These are phyloP conservation scores for Corymbia calophylla DNA, from an alignment of 441 rosid genomes.

Conservation along the genomic window DNA sequence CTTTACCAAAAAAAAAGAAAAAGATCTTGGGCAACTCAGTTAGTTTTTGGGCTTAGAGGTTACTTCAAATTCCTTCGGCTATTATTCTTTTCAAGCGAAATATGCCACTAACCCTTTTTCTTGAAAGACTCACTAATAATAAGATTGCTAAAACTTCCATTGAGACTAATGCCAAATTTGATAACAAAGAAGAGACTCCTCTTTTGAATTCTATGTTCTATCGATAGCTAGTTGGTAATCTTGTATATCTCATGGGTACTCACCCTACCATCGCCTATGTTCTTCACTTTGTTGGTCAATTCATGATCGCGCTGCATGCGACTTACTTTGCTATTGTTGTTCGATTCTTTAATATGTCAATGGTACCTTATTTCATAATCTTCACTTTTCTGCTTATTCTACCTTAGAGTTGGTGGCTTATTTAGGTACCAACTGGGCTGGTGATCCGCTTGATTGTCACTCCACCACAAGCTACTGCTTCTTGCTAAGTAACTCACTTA, in stretches of 20 bases:
- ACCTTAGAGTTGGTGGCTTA: not conserved
- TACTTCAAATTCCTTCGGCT: not conserved
- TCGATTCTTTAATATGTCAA: not conserved
- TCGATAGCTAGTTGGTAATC: rapidly evolving
- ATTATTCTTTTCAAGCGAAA: not conserved
- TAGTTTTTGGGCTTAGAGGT: too few species aligned
- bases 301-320: not conserved
- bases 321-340: not conserved
- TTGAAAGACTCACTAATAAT: not conserved
- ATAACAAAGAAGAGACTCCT: not conserved
- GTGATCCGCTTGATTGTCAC: not conserved
- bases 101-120: not conserved
- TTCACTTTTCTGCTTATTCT: not conserved
- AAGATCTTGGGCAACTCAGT: too few species aligned
- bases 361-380: not conserved
- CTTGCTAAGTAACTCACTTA: not conserved
- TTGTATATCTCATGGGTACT: not conserved
- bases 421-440: not conserved
- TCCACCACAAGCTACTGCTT: not conserved
- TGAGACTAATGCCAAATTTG: not conserved
- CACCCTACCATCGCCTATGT: not conserved
- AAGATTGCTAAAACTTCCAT: not conserved
- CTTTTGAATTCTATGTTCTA: not conserved
- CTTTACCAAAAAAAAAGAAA: too few species aligned
- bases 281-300: not conserved